Conservation (phyloP, 1,284 basidiomycete species). For the Xerocomus minutiporus region DNA sequence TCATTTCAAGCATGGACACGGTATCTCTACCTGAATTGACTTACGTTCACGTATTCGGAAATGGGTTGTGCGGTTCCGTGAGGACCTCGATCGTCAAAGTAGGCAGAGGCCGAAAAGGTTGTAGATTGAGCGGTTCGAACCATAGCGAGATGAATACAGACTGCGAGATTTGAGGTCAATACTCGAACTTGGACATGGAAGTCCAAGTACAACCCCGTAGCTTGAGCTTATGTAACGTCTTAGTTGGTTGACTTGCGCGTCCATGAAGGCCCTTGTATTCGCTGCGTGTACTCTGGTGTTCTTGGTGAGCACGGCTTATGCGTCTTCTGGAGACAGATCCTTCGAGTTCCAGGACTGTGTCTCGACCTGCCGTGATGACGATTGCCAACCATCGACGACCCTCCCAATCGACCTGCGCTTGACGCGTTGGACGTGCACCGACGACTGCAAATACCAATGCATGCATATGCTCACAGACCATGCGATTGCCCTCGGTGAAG, state of each 20-base stretch:
- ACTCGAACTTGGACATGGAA: too few species aligned
- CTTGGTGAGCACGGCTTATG: slow-evolving; percentile 16
- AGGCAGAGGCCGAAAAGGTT: slow-evolving; percentile 65
- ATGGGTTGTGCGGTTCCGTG: slow-evolving; percentile 69
- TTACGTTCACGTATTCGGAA: slow-evolving; percentile 67
- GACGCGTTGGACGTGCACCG: slow-evolving; percentile 74
- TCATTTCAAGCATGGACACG: slow-evolving; percentile 16
- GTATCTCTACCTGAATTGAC: slow-evolving; percentile 33
- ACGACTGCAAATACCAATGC: slow-evolving; percentile 88
- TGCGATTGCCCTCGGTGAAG: slow-evolving; percentile 41
- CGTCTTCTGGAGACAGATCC: slow-evolving; percentile 59
- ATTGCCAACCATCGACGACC: slow-evolving; percentile 31
- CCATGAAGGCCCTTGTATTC: slow-evolving; percentile 12
- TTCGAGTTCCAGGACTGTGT: slow-evolving; percentile 53
- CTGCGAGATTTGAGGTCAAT: neutral
- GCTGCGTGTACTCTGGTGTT: slow-evolving; percentile 13
- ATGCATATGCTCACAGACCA: slow-evolving; percentile 78
- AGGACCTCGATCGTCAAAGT: slow-evolving; percentile 67
- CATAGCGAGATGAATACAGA: slow-evolving; percentile 23
- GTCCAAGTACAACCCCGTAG: too few species aligned
- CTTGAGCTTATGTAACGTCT: slow-evolving; percentile 17
- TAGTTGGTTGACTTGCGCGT: neutral
- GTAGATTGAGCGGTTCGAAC: slow-evolving; percentile 46
- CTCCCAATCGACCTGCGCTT: slow-evolving; percentile 48
- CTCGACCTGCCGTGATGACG: slow-evolving; percentile 35